These are phyloP conservation scores for Zoysia japonica DNA, from an alignment of 176 grass and related monocot species.

Conservation along the genomic window DNA sequence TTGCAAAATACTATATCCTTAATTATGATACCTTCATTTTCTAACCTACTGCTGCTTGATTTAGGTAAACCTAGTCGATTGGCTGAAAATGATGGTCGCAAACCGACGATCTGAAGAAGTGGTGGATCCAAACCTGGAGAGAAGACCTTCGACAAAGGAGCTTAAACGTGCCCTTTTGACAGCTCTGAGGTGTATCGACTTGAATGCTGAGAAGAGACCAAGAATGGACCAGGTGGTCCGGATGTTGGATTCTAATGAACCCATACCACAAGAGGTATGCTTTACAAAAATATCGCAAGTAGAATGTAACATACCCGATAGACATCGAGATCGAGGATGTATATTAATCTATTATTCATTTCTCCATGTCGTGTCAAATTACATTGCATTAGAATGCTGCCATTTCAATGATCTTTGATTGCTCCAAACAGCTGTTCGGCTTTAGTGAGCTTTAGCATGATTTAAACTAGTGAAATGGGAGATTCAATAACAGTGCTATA, in stretches of 20 bases:
- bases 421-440: neutral
- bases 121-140: conserved; percentile 84
- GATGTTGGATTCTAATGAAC: conserved; percentile 82
- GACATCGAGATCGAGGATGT: neutral
- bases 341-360: neutral
- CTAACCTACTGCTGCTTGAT: conserved; percentile 24
- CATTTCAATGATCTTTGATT: neutral
- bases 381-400: conserved; percentile 6
- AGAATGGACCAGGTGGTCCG: conserved; percentile 95
- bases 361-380: conserved; percentile 23
- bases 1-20: neutral
- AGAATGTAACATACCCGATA: neutral
- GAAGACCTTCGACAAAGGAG: conserved; percentile 79
- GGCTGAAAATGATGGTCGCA: conserved; percentile 99
- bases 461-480: neutral
- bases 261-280: conserved; percentile 72
- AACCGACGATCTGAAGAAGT: conserved; percentile 85
- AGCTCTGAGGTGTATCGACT: conserved; percentile 88
- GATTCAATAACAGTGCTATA: neutral
- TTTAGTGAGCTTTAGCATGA: neutral
- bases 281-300: conserved; percentile 11
- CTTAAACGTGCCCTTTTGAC: conserved; percentile 90
- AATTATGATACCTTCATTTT: neutral
- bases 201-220: conserved; percentile 90
- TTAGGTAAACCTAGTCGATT: conserved; percentile 98